phyloP scores from a whole-genome alignment of 2,329 filamentous ascomycete species.

The Penicillium vulpinum region DNA sequence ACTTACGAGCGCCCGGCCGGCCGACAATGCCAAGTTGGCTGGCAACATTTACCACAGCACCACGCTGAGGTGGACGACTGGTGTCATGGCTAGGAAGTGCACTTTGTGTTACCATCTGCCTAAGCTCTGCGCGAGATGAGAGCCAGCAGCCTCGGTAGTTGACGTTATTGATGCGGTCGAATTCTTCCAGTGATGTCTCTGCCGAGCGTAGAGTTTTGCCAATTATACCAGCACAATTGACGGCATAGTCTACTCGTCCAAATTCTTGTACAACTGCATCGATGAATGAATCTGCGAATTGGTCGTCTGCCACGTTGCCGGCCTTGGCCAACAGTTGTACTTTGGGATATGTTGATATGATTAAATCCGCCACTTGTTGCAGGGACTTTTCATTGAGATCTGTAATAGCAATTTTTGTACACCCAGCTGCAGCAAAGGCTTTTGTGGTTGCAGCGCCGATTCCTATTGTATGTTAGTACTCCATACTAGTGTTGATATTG shows the following conservation, averaged over 20 bases:
- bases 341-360: conserved; percentile 37
- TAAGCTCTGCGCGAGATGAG: conserved; percentile 47
- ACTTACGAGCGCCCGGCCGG: conserved; percentile 48
- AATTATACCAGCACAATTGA: conserved; percentile 57
- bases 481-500: neutral
- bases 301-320: conserved; percentile 53
- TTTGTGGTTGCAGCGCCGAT: conserved; percentile 57
- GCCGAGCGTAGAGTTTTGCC: conserved; percentile 29
- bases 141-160: conserved; percentile 58
- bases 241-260: conserved; percentile 56
- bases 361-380: conserved; percentile 25
- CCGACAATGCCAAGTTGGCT: conserved; percentile 55
- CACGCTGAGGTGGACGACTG: conserved; percentile 42
- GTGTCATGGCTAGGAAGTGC: conserved; percentile 42
- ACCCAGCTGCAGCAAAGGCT: conserved; percentile 54
- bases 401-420: conserved; percentile 55
- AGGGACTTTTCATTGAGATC: conserved; percentile 51
- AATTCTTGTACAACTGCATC: conserved; percentile 25
- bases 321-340: conserved; percentile 35
- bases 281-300: conserved; percentile 44
- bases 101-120: conserved; percentile 50
- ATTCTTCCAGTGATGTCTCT: conserved; percentile 51
- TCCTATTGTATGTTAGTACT: conserved; percentile 39
- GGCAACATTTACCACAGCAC: conserved; percentile 55
- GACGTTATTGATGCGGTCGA: conserved; percentile 56